Percentiles rank a stretch among this genome's conserved stretches.
Conservation (phyloP, 192 early-diverging fungal species). For the Gonapodya sp. region DNA sequence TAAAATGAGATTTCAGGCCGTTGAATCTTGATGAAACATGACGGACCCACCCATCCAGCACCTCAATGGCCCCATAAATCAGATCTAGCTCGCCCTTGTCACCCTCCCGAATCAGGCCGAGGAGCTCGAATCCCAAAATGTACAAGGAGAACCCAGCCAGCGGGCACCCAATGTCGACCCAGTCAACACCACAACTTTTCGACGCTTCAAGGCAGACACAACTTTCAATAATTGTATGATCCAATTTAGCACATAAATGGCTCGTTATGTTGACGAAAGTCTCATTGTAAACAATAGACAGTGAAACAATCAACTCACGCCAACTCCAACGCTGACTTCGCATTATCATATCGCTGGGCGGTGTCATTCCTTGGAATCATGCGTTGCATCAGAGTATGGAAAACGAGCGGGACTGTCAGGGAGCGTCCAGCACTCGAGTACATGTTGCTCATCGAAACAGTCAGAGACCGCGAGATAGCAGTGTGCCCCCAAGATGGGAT, state of each 20-base stretch:
- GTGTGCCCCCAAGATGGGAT: not conserved
- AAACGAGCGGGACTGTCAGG: not conserved
- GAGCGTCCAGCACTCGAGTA: not conserved
- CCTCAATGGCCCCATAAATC: not conserved
- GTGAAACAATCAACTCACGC: not conserved
- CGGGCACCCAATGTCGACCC: not conserved
- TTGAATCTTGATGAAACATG: not conserved
- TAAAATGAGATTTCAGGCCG: not conserved
- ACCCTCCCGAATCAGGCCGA: not conserved
- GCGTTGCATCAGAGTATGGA: not conserved
- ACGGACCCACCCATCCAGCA: not conserved
- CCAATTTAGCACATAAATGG: not conserved
- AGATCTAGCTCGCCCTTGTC: not conserved
- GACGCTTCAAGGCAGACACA: not conserved
- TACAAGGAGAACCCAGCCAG: not conserved
- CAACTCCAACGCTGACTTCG: not conserved
- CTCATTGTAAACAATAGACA: not conserved
- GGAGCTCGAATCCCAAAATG: not conserved
- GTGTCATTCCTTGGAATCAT: not conserved
- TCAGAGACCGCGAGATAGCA: not conserved
- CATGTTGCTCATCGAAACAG: not conserved
- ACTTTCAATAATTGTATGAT: too few relatives aligned
- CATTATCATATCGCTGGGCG: not conserved
- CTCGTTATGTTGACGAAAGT: too few relatives aligned
- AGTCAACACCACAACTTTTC: not conserved